A percentile compares a stretch with the other conserved stretches of the same genome.
These are phyloP conservation scores for Lecanicillium sp. DNA, from an alignment of 2,329 filamentous ascomycete genomes.

Conservation along the genomic window DNA sequence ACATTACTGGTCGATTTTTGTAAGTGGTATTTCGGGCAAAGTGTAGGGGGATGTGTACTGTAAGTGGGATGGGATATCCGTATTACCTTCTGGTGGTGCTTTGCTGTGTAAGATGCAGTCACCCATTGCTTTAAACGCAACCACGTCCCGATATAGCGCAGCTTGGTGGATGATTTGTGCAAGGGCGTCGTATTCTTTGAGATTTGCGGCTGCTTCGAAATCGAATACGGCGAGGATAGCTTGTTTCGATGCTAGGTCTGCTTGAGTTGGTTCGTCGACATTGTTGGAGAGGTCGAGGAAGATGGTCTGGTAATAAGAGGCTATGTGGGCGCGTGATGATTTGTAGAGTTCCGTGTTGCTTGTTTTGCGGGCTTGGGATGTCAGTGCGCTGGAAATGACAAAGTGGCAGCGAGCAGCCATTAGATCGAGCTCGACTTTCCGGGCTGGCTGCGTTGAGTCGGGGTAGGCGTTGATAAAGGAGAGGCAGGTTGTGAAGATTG, in stretches of 20 bases:
- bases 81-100: conserved; percentile 42
- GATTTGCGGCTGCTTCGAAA: conserved; percentile 63
- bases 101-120: conserved; percentile 52
- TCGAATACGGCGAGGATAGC: conserved; percentile 65
- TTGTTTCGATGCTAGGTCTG: conserved; percentile 53
- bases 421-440: conserved; percentile 39
- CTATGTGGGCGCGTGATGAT: conserved; percentile 50
- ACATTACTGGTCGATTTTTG: conserved; percentile 42
- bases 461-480: conserved; percentile 44
- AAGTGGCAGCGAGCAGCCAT: conserved; percentile 66
- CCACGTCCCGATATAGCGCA: conserved; percentile 31
- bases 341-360: conserved; percentile 46
- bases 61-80: conserved; percentile 6
- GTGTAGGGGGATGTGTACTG: background rate
- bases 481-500: conserved; percentile 48
- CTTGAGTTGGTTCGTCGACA: background rate
- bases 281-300: background rate
- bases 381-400: conserved; percentile 44
- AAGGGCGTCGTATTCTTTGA: conserved; percentile 62
- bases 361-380: conserved; percentile 39
- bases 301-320: conserved; percentile 10
- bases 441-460: conserved; percentile 31
- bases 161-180: conserved; percentile 48
- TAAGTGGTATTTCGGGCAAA: background rate
- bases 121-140: conserved; percentile 53